Evolutionary conservation across 768 basidiomycete species (phyloP).

Genomic region (Russula vinacea): DNA sequence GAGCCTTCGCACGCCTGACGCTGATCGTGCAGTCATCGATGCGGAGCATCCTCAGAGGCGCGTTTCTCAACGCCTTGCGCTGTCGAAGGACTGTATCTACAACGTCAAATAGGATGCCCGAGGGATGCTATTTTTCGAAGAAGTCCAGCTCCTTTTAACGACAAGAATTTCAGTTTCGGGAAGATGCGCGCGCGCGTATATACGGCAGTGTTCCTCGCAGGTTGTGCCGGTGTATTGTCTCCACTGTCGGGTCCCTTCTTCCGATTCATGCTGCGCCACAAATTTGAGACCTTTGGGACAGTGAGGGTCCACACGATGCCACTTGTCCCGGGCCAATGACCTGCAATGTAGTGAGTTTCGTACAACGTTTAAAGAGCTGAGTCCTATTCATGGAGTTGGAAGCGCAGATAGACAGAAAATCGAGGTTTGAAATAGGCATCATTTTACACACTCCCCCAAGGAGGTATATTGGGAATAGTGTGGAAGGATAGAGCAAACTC

Average conservation of each 20-base stretch:
- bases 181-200: background rate
- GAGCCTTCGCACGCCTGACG: background rate
- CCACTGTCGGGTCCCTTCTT: background rate
- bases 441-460: background rate
- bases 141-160: slow-evolving; percentile 2
- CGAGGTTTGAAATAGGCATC: slow-evolving; percentile 9
- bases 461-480: background rate
- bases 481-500: slow-evolving; percentile 10
- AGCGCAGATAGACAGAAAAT: slow-evolving; percentile 9
- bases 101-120: background rate
- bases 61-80: background rate
- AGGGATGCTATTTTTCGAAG: background rate
- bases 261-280: background rate
- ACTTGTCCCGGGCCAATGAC: background rate
- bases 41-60: slow-evolving; percentile 3
- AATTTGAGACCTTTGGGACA: background rate
- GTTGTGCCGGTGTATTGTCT: background rate
- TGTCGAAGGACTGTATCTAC: background rate
- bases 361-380: slow-evolving; percentile 5
- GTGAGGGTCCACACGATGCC: slow-evolving; percentile 10
- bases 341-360: slow-evolving; percentile 7
- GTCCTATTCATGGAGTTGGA: background rate
- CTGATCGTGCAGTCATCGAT: slow-evolving; percentile 2
- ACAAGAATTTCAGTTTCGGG: slow-evolving; percentile 5
- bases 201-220: background rate